Conservation (phyloP, 2,329 filamentous ascomycete species). For the Nemania sp. region DNA sequence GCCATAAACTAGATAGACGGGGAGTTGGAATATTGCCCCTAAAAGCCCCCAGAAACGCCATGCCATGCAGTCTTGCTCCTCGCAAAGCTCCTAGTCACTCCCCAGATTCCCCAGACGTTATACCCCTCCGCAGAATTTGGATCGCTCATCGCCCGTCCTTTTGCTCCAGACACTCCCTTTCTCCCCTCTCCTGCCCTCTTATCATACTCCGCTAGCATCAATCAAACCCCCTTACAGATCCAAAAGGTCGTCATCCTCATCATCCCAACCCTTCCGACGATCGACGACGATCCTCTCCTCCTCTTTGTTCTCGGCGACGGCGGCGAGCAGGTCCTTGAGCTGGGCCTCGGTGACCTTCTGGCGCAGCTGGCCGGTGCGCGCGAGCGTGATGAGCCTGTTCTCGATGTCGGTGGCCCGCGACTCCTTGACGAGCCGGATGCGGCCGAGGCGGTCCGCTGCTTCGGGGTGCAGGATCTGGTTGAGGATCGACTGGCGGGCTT, state of each 20-base stretch:
- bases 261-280: constrained; percentile 84
- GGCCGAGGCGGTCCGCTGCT: constrained; percentile 90
- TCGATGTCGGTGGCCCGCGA: constrained; percentile 90
- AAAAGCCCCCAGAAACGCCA: constrained; percentile 43
- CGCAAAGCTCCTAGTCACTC: neutral
- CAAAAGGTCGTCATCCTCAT: constrained; percentile 81
- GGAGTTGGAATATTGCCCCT: constrained; percentile 22
- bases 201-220: neutral
- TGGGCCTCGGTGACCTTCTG: constrained; percentile 91
- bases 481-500: constrained; percentile 82
- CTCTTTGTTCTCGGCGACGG: constrained; percentile 82
- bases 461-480: constrained; percentile 94
- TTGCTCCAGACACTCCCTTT: neutral
- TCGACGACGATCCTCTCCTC: constrained; percentile 89
- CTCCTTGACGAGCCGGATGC: constrained; percentile 96
- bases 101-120: neutral
- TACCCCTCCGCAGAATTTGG: neutral
- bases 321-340: constrained; percentile 89
- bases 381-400: constrained; percentile 91
- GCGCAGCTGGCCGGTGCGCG: constrained; percentile 86
- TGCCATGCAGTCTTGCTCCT: constrained; percentile 38
- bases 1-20: constrained; percentile 36
- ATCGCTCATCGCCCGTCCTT: neutral
- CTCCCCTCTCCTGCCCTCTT: neutral
- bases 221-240: constrained; percentile 65